Evolutionary conservation across 176 grass and related monocot species (phyloP).

Genomic region (Metroxylon sagu): DNA sequence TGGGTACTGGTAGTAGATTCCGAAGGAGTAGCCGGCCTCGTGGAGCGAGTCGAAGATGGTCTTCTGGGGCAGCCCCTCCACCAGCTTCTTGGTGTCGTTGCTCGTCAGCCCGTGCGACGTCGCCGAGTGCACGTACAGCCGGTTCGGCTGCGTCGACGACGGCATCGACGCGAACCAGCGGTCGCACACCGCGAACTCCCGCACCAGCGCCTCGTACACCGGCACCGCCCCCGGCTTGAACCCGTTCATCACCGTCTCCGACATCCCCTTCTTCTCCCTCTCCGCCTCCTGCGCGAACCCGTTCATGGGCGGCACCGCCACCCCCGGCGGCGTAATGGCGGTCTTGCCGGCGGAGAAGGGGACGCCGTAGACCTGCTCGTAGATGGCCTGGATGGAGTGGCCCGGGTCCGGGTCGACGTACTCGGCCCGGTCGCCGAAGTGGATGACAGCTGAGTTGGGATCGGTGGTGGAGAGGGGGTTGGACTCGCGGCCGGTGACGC

Average conservation of each 20-base stretch:
- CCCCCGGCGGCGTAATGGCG: slow-evolving; percentile 38
- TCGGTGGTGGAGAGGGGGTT: slow-evolving; percentile 50
- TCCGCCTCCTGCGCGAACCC: slow-evolving; percentile 85
- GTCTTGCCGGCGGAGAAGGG: slow-evolving; percentile 43
- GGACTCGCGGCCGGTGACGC: slow-evolving; percentile 37
- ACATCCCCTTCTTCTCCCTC: slow-evolving; percentile 51
- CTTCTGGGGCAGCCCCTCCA: slow-evolving; percentile 43
- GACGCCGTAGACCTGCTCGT: slow-evolving; percentile 71
- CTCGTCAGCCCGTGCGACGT: slow-evolving; percentile 67
- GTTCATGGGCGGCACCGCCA: slow-evolving; percentile 39
- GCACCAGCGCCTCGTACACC: slow-evolving; percentile 58
- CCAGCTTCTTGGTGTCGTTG: slow-evolving; percentile 39
- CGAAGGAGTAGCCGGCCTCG: slow-evolving; percentile 52
- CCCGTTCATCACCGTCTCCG: slow-evolving; percentile 65
- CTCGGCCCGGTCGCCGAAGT: slow-evolving; percentile 36
- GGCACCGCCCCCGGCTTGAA: slow-evolving; percentile 59
- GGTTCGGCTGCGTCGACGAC: slow-evolving; percentile 85
- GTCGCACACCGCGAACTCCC: slow-evolving; percentile 62
- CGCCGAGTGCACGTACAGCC: slow-evolving; percentile 60
- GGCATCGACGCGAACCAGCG: slow-evolving; percentile 73
- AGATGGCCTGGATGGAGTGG: slow-evolving; percentile 83
- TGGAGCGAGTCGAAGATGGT: slow-evolving; percentile 83
- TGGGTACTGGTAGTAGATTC: slow-evolving; percentile 75
- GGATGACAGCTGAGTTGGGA: slow-evolving; percentile 13
- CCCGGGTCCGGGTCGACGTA: slow-evolving; percentile 90